Evolutionary conservation across 371 early-diverging fungal species (phyloP), one percentile per base, ranked within the genome.

Genomic region (Rhizopus arrhizus): DNA sequence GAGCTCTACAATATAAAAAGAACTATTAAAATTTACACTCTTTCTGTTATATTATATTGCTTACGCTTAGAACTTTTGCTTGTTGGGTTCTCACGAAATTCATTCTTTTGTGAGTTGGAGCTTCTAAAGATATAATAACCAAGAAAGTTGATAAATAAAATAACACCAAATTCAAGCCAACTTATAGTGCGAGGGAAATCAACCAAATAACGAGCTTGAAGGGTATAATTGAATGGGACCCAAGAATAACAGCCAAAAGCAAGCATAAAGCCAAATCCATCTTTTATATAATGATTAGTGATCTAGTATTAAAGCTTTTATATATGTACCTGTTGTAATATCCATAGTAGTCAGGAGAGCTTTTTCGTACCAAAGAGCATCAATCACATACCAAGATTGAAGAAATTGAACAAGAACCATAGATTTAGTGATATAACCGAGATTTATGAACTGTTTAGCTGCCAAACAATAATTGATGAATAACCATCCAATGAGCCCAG

Each of bases 201-300:
- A 8, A 92, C 79, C 61, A 97, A 81, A 75, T 91, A 97, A 31
- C 95, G 86, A 2, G 95, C 91, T 76, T 96, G 97, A 29, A 95
- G 70, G 5, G 92, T 84, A 68, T 93, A 98, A 28, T 86, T 88
- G 74, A 92, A 89, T n/a, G 96, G 96, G 22, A 98, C 88, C 95
- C 95, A 96, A 12, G 88, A 85, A 49, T 94, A 77, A 58, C 94
- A 81, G 12, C 96, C 96, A 78, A 91, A 93, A 9, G 87, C 83
- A 40, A 97, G 85, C 97, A 95, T 96, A 75, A 82, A 94, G n/a
- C 98, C 98, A 73, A 96, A 95, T 13, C 98, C 97, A 64, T 96
- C 98, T 40, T 10, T 40, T 40, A 12, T 40, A 40, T 40, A 2
- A 1, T 40, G 40, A 10, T 7, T 10, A 40, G 10, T 12, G 12